Evolutionary conservation across 306 rosid genomes (phyloP).

Genomic region (Begonia loranthoides): DNA sequence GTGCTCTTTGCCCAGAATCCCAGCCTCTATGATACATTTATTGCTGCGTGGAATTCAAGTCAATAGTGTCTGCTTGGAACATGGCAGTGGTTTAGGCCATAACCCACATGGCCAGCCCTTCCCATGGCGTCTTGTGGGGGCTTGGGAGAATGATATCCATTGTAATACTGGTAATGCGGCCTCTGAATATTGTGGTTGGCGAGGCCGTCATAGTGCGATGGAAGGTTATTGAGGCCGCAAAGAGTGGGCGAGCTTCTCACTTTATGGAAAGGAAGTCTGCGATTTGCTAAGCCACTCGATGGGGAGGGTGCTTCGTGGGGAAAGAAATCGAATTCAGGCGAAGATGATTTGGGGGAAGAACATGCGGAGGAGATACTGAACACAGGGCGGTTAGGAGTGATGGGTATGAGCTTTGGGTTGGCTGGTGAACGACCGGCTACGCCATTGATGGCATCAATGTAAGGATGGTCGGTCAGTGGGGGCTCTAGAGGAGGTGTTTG

Average conservation of each 20-base stretch:
- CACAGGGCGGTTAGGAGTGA: conserved; percentile 7
- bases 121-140: conserved; percentile 12
- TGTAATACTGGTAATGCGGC: conserved; percentile 12
- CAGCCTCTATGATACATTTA: no score
- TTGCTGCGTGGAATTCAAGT: no score
- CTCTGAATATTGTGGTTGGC: conserved; percentile 9
- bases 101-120: conserved; percentile 11
- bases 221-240: conserved; percentile 21
- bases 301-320: no score
- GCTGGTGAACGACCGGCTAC: conserved; percentile 16
- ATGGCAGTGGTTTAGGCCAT: conserved; percentile 13
- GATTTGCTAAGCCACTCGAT: no score
- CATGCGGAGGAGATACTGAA: conserved; percentile 26
- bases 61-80: conserved; percentile 14
- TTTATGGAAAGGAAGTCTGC: conserved; percentile 24
- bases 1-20: no score
- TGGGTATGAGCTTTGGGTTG: conserved; percentile 1
- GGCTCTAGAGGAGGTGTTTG: conserved; percentile 17
- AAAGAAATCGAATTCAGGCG: conserved; percentile 28
- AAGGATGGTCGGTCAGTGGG: conserved; percentile 48
- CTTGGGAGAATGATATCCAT: conserved; percentile 4
- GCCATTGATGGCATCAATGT: conserved; percentile 67
- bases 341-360: conserved; percentile 57
- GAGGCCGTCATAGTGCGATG: neutral
- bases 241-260: conserved; percentile 66